These are phyloP conservation scores for Mollisia scopiformis DNA, from an alignment of 2,329 filamentous ascomycete species.

Conservation along the genomic window DNA sequence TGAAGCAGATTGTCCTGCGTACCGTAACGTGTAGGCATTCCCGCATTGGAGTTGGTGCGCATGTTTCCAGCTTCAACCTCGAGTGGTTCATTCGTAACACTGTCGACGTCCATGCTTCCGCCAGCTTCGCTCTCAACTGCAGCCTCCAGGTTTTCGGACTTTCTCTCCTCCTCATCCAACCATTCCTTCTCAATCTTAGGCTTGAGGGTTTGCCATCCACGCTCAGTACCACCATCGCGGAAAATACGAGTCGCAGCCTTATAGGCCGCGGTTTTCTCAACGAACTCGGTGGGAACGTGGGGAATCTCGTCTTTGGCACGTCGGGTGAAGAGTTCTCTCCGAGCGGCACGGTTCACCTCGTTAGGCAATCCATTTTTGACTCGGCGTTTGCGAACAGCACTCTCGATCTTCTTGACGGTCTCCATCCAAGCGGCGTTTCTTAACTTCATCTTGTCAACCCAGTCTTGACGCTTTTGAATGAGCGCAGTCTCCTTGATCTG, in stretches of 20 bases:
- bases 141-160: not conserved
- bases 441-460: slow-evolving; percentile 30
- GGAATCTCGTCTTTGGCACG: slow-evolving; percentile 32
- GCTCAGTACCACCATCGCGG: slow-evolving; percentile 34
- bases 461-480: slow-evolving; percentile 27
- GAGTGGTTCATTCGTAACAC: not conserved
- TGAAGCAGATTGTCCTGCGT: too few relatives aligned
- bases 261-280: slow-evolving; percentile 28
- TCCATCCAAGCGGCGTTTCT: slow-evolving; percentile 33
- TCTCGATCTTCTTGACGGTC: slow-evolving; percentile 33
- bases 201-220: slow-evolving; percentile 35
- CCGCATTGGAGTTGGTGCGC: not conserved
- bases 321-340: slow-evolving; percentile 30
- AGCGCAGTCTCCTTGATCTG: slow-evolving; percentile 27
- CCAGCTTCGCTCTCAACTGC: not conserved
- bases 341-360: slow-evolving; percentile 29
- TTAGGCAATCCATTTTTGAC: slow-evolving; percentile 28
- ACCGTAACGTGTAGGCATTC: not conserved
- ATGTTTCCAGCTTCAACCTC: not conserved
- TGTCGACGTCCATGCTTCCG: not conserved
- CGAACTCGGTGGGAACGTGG: slow-evolving; percentile 30
- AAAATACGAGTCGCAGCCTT: slow-evolving; percentile 36
- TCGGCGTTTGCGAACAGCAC: slow-evolving; percentile 26
- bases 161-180: slow-evolving; percentile 5
- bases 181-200: slow-evolving; percentile 36